Percentiles rank a stretch among this genome's conserved stretches.
Conservation (phyloP, 1,284 basidiomycete genomes). For the Fomitopsis betulina region DNA sequence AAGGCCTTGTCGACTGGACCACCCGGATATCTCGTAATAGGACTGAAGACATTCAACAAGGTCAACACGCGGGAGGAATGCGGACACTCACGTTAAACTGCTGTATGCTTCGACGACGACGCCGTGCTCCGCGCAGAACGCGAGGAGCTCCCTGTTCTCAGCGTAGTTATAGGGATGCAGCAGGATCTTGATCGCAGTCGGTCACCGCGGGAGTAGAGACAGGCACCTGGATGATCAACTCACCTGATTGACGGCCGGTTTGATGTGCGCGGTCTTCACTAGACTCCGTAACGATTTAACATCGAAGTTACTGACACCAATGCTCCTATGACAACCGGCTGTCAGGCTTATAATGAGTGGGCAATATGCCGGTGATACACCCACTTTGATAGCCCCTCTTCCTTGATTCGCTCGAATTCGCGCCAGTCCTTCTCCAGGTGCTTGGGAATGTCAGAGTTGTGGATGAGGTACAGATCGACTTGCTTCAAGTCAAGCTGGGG, state of each 20-base stretch:
- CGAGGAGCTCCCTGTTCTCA: constrained; percentile 50
- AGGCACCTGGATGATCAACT: constrained; percentile 5
- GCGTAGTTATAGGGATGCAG: constrained; percentile 70
- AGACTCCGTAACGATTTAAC: constrained; percentile 51
- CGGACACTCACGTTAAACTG: constrained; percentile 45
- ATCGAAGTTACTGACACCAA: constrained; percentile 75
- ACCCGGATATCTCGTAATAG: constrained; percentile 56
- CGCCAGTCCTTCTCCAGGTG: constrained; percentile 60
- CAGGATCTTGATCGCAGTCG: constrained; percentile 39
- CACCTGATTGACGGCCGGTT: constrained; percentile 72
- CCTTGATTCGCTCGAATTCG: constrained; percentile 54
- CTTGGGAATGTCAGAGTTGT: constrained; percentile 44
- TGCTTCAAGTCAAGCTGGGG: constrained; percentile 57
- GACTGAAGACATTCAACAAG: constrained; percentile 30
- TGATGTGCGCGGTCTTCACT: constrained; percentile 49
- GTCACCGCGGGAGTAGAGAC: constrained; percentile 7
- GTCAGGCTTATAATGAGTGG: background rate
- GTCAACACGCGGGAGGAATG: background rate
- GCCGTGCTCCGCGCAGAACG: constrained; percentile 49
- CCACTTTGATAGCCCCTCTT: constrained; percentile 54
- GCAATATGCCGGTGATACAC: constrained; percentile 7
- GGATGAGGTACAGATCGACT: constrained; percentile 71
- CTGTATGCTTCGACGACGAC: constrained; percentile 73
- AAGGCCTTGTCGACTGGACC: constrained; percentile 67
- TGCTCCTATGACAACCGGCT: constrained; percentile 42